phyloP scores from a whole-genome alignment of 2,329 filamentous ascomycete genomes.

The Fusarium globosum region DNA sequence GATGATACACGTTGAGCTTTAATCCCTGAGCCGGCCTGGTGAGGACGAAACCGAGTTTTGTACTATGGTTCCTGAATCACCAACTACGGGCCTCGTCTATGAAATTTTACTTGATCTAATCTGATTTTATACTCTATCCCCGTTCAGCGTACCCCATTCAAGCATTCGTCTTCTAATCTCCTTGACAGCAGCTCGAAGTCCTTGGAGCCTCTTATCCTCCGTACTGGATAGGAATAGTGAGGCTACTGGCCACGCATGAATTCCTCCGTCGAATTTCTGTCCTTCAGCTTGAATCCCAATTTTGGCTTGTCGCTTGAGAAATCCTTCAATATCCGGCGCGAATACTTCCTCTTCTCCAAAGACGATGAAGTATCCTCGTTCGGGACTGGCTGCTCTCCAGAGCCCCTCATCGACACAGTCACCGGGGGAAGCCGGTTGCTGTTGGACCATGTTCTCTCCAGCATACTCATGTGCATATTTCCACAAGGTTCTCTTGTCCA shows the following conservation, averaged over 20 bases:
- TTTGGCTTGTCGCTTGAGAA: slow-evolving; percentile 66
- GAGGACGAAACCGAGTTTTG: slow-evolving; percentile 62
- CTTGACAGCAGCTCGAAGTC: slow-evolving; percentile 57
- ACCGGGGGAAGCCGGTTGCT: slow-evolving; percentile 70
- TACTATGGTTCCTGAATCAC: slow-evolving; percentile 59
- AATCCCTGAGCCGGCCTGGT: slow-evolving; percentile 48
- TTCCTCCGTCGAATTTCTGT: slow-evolving; percentile 71
- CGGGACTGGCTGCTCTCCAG: slow-evolving; percentile 75
- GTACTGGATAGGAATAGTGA: slow-evolving; percentile 65
- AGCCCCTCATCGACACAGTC: slow-evolving; percentile 71
- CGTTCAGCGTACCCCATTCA: slow-evolving; percentile 28
- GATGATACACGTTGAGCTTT: slow-evolving; percentile 58
- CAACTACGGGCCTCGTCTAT: slow-evolving; percentile 44
- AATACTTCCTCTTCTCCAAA: slow-evolving; percentile 85
- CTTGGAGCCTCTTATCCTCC: slow-evolving; percentile 61
- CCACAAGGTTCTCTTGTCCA: slow-evolving; percentile 74
- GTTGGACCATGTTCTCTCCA: slow-evolving; percentile 55
- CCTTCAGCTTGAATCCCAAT: slow-evolving; percentile 65
- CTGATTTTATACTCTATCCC: slow-evolving; percentile 56
- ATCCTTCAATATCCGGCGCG: slow-evolving; percentile 72
- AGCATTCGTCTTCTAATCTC: slow-evolving; percentile 52
- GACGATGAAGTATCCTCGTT: slow-evolving; percentile 73
- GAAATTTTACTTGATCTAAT: slow-evolving; percentile 73
- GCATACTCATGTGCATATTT: slow-evolving; percentile 76
- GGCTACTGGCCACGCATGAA: slow-evolving; percentile 87